Evolutionary conservation across 169 alveolate species (phyloP).

Genomic region (Eimeria necatrix): DNA sequence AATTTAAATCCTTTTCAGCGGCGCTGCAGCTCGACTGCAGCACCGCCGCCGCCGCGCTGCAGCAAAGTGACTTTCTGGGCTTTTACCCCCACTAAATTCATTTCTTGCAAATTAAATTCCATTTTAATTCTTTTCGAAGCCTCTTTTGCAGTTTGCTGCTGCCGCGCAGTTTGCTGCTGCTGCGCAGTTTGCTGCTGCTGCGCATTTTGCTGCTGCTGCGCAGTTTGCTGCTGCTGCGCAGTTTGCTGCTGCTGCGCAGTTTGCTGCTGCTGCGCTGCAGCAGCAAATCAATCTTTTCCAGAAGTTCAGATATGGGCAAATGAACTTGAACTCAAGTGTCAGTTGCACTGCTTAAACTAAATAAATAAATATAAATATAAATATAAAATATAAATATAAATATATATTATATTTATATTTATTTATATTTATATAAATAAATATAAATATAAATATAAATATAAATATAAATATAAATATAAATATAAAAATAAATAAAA

Average conservation of each 20-base stretch:
- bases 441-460: background rate
- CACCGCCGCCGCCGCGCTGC: constrained; percentile 89
- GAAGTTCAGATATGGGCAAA: background rate
- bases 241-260: background rate
- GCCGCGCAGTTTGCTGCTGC: background rate
- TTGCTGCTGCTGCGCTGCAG: background rate
- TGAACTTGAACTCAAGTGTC: constrained; percentile 1
- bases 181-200: background rate
- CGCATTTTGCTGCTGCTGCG: background rate
- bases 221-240: background rate
- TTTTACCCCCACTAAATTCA: constrained; percentile 98
- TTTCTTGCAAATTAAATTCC: constrained; percentile 99
- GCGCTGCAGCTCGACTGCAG: constrained; percentile 99
- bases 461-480: background rate
- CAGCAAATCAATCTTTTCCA: background rate
- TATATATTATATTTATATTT: background rate
- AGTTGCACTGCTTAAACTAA: background rate
- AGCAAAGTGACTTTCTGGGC: constrained; percentile 83
- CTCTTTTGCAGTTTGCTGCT: background rate
- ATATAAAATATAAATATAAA: background rate
- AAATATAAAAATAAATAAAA: too few species aligned
- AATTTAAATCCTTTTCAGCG: constrained; percentile 99
- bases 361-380: background rate
- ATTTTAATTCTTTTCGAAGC: constrained; percentile 88
- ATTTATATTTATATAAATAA: background rate